Conservation (phyloP, 2,329 filamentous ascomycete species). For the Phoma sp. region DNA sequence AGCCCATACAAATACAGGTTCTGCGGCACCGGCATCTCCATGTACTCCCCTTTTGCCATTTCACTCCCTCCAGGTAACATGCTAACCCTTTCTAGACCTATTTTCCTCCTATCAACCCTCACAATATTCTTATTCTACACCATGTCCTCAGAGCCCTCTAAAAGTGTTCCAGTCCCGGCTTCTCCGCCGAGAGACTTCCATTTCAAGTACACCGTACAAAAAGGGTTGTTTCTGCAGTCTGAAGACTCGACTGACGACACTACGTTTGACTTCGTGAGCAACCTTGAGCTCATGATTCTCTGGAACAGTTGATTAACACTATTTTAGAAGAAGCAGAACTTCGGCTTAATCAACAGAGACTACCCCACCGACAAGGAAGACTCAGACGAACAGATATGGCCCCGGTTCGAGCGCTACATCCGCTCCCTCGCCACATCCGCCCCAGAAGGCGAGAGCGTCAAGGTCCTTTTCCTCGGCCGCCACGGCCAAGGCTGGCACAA, state of each 20-base stretch:
- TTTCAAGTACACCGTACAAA: conserved; percentile 66
- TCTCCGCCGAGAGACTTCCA: conserved; percentile 38
- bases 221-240: conserved; percentile 71
- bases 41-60: neutral
- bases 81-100: conserved; percentile 14
- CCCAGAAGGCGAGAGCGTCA: conserved; percentile 61
- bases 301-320: neutral
- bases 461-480: conserved; percentile 72
- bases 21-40: neutral
- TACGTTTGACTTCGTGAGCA: conserved; percentile 68
- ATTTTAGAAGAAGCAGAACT: conserved; percentile 64
- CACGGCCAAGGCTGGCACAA: conserved; percentile 74
- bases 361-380: conserved; percentile 53
- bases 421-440: conserved; percentile 58
- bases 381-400: conserved; percentile 59
- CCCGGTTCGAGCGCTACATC: conserved; percentile 66
- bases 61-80: neutral
- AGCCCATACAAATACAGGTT: neutral
- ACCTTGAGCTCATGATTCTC: too few species aligned
- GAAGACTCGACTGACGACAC: conserved; percentile 62
- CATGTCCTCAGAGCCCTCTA: conserved; percentile 6
- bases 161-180: neutral
- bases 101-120: conserved; percentile 20
- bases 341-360: conserved; percentile 69
- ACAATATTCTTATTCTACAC: conserved; percentile 18